phyloP scores from a whole-genome alignment of 306 rosid species.

The Rosa lucieae region DNA sequence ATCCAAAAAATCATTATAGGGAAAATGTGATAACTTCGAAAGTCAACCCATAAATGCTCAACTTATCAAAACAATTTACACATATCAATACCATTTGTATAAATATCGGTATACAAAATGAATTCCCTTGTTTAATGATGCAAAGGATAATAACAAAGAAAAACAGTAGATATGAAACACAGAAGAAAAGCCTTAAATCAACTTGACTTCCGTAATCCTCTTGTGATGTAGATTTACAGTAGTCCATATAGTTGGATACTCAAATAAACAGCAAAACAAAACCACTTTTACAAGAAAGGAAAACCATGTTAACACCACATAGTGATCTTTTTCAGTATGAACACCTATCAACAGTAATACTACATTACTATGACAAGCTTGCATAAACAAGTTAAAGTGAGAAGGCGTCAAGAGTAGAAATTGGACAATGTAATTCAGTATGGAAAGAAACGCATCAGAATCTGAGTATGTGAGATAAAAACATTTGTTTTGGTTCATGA shows the following conservation, averaged over 20 bases:
- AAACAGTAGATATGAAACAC: too few relatives aligned
- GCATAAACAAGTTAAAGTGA: background rate
- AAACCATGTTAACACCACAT: background rate
- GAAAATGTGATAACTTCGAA: too few relatives aligned
- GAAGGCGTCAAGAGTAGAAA: background rate
- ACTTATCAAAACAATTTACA: too few relatives aligned
- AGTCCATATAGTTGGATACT: background rate
- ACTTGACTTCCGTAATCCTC: background rate
- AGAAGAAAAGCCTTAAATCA: background rate
- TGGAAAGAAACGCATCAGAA: background rate
- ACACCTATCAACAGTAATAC: background rate
- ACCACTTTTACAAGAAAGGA: background rate
- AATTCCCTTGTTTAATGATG: too few relatives aligned
- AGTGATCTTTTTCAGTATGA: background rate
- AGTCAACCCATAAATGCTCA: too few relatives aligned
- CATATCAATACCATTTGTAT: too few relatives aligned
- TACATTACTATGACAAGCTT: background rate
- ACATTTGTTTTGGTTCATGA: background rate
- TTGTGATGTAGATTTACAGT: background rate
- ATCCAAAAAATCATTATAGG: too few relatives aligned
- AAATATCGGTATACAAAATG: too few relatives aligned
- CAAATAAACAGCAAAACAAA: too few relatives aligned
- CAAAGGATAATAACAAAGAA: too few relatives aligned
- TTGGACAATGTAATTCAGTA: background rate
- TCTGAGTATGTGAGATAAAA: background rate